These are phyloP conservation scores for Xylariaceae sp. DNA, from an alignment of 2,329 filamentous ascomycete genomes.

Conservation along the genomic window DNA sequence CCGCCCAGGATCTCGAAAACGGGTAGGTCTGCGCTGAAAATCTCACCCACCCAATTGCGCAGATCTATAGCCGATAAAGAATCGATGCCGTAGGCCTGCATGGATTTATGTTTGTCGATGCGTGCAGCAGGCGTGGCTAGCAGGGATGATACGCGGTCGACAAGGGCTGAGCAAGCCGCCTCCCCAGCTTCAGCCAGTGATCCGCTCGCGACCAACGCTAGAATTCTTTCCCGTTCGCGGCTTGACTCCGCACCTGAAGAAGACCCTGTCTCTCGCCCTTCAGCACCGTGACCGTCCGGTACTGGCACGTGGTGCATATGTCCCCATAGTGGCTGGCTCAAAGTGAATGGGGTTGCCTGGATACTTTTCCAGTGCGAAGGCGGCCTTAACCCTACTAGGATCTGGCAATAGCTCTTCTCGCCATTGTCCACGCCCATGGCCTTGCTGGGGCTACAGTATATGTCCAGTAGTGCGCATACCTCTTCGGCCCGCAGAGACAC, in stretches of 20 bases:
- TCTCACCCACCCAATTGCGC: conserved; percentile 13
- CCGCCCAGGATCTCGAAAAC: conserved; percentile 14
- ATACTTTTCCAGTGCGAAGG: conserved; percentile 1
- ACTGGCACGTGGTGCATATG: conserved; percentile 22
- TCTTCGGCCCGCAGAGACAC: background rate
- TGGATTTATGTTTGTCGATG: conserved; percentile 7
- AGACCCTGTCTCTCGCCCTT: conserved; percentile 16
- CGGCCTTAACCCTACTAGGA: background rate
- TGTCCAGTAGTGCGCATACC: background rate
- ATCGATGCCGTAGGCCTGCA: conserved; percentile 15
- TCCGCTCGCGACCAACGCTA: background rate
- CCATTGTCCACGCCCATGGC: background rate
- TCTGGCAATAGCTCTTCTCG: background rate
- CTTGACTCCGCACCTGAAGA: conserved; percentile 1
- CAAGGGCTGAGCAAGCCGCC: conserved; percentile 5
- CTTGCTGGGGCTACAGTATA: background rate
- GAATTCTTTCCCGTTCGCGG: background rate
- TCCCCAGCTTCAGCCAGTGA: conserved; percentile 1
- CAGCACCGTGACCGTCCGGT: conserved; percentile 24
- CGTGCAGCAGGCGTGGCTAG: conserved; percentile 7
- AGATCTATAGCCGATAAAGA: conserved; percentile 13
- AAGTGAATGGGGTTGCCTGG: background rate
- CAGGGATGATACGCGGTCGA: conserved; percentile 3
- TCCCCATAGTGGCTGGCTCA: conserved; percentile 15
- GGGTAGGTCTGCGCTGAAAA: conserved; percentile 12